Evolutionary conservation across 2,329 filamentous ascomycete species (phyloP), one percentile per base, ranked within the genome.

Genomic region (Xylaria sp.): DNA sequence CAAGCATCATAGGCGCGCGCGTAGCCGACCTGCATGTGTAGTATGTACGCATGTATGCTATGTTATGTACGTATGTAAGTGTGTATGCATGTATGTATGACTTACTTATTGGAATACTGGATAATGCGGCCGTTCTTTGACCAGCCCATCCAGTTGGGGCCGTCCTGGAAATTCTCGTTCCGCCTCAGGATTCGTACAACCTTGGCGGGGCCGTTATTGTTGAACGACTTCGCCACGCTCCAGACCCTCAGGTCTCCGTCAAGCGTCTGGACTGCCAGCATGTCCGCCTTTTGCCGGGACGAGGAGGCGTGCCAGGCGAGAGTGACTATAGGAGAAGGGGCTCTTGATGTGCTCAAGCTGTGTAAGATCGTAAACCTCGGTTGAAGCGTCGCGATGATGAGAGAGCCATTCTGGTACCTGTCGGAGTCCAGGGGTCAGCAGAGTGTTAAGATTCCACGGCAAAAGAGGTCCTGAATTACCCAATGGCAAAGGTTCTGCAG

Each of bases 61-160:
- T 42, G 35, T 5, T 10, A 37, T 37, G 35, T 37, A 37, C 35
- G 35, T 37, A 42, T 42, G 37, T 51, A 51, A 4, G 30, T 16
- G 34, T 35, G 13, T 35, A 49, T 58, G 58, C 52, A 59, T 61
- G 59, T 44, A 55, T 51, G 59, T 50, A 58, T 59, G 47, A 55
- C 90, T 78, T 80, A 96, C 92, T 88, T 86, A 75, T 97, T 91
- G 4, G 90, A 89, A 74, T 87, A 92, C 75, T 99, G 94, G 64
- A 99, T 86, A 65, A 99, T 92, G 66, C 92, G 89, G 46, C 94
- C 94, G 77, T 96, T 97, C 76, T 97, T 97, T 0, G 94, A 97
- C 94, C 94, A 99, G 18, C 87, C 89, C 80, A 97, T 92, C 94
- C 94, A 99, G 72, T 96, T 96, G 44, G 90, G 88, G 1, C 91